Evolutionary conservation across 2,329 filamentous ascomycete genomes (phyloP), one percentile per base, ranked within the genome.

Genomic region (Calonectria pseudoturangicola): DNA sequence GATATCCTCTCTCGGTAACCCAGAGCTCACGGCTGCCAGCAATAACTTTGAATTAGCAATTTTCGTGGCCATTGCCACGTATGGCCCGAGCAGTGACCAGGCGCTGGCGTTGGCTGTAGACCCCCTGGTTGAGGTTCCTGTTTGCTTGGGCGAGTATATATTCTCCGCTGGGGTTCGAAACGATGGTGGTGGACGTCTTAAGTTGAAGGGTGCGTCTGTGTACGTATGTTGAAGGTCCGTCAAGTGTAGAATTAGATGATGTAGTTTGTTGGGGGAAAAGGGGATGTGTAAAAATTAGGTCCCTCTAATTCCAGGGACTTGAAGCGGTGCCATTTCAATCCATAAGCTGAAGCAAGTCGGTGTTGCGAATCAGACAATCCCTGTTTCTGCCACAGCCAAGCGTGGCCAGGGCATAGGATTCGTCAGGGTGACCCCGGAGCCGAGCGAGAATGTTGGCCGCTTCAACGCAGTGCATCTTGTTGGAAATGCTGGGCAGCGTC

Each of bases 11-110:
- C 0, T 89, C 90, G 1, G 88, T 89, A 13, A 96, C 95, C 2
- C 95, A 97, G 84, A 95, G 94, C 80, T 98, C 79, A 97, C 94
- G 0, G 96, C 95, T 0, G 94, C 94, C 1, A 98, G 95, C 82
- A 98, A 98, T 81, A 98, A 98, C 81, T 98, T 98, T 79, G 95
- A 98, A 85, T 86, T 98, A 28, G 95, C 95, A 0, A 98, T 98
- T 84, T 95, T 95, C 0, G 95, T 98, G 0, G 94, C 94, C 0
- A 92, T 98, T 3, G 93, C 95, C 0, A 93, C 93, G 0, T 98
- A 93, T 84, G 95, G 95, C 0, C 89, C 93, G 0, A 86, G 93
- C 48, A 96, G 94, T 78, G 92, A 95, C 63, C 92, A 98, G 83
- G 95, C 95, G 0, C 86, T 98, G 54, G 95, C 95, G 0, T 88